Base-by-base conservation (phyloP, 495 filamentous ascomycete genomes). In the Hyaloscypha variabilis region DNA sequence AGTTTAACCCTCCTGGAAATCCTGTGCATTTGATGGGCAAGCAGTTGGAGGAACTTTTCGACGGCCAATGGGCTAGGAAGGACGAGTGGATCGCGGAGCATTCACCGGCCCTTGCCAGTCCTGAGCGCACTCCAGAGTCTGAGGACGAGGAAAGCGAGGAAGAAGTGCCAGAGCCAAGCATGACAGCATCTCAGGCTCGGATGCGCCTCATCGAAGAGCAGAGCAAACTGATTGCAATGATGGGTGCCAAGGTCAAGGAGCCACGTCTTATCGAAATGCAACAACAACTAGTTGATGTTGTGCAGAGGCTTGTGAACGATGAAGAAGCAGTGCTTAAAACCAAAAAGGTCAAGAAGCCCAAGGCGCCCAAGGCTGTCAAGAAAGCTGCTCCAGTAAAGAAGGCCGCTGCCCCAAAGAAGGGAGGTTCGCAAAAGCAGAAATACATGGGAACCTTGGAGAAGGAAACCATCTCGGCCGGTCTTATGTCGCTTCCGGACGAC, bases 1-100 rank as follows among this genome's bases (percentile, higher is more conserved):
- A 89, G 28, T 99, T 97, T 85, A 99, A 99, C 72, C 89, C 92
- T 31, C 77, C 79, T 1, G 86, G 84, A n/a, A 92, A 96, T 68
- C 80, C 85, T 0, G 89, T 96, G 13, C 85, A 91, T 65, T 50
- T 77, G 5, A 81, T 89, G 70, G 95, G 92, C 14, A 84, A 89
- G 66, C 78, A 85, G 54, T 78, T 96, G 5, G 85, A 95, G 72
- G 80, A 82, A 17, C 65, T 94, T 1, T 96, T 94, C 78, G 84
- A 92, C 29, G 69, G 77, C 17, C 87, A 95, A 71, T 91, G 92
- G 84, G 74, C 76, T 0, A 84, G 86, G 71, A 96, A 94, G 78
- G 79, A 87, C 14, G 81, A 86, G 14, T 97, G 91, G 82, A 82
- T 96, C 71, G 85, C 88, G 14, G 82, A 87, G 52, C 87, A 97